Evolutionary conservation across 768 basidiomycete genomes (phyloP), one percentile per base, ranked within the genome.

Genomic region (Holtermannia corniformis): DNA sequence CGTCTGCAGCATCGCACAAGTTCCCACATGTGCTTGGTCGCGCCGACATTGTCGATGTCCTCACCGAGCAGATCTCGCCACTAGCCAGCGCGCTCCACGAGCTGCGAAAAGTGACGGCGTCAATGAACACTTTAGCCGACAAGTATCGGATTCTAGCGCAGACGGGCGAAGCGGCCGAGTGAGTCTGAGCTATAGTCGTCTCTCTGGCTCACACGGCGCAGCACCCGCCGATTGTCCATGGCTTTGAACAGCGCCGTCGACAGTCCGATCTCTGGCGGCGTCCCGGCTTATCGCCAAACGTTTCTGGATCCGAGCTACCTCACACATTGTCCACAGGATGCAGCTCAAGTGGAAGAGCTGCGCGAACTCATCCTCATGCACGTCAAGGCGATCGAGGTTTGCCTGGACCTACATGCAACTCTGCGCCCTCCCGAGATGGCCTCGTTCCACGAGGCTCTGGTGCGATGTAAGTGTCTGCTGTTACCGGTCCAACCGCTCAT

Each of bases 381-480:
- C 82, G 82, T 85, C 27, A 81, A 83, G 43, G 80, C 84, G 46
- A 85, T 96, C 46, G 85, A 90, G 57, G 81, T 80, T 49, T 91
- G 88, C 65, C 77, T 96, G 49, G 81, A 80, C 60, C 78, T 96
- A 4, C 91, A 97, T 66, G 82, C 82, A 1, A 78, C 81, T 43
- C 74, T 93, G 25, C 91, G 89, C 66, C 81, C 87, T 0, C 79
- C 81, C 12, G 89, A 91, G 68, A 93, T 95, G 79, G 74, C 85
- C n/a, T 80, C 82, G 3, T 96, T 96, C 79, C 92, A 97, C 67
- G 83, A 84, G 54, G 89, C 88, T 0, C 76, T 97, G 43, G 84
- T 87, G 67, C 59, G 58, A 46, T 73, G 72, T 74, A 26, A 52
- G 72, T 69, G 1, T 1, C 12, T 10, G 16, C 11, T 51, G 2